phyloP scores from a whole-genome alignment of 2,329 filamentous ascomycete species.

The Aspergillus flavus region DNA sequence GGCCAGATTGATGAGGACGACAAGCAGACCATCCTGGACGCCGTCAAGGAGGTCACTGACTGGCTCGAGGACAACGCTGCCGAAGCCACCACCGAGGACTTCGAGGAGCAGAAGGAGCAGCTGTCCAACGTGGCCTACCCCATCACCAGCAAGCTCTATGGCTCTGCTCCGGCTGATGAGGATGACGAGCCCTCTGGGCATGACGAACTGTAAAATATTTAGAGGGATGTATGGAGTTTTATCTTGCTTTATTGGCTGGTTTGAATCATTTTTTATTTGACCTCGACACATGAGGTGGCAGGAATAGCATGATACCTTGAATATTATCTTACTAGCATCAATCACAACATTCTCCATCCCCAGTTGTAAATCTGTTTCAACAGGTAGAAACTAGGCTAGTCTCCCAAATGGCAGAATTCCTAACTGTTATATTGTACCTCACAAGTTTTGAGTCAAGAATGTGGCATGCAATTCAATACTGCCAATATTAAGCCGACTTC shows the following conservation, averaged over 20 bases:
- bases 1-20: slow-evolving; percentile 98
- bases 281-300: slow-evolving; percentile 13
- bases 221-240: slow-evolving; percentile 42
- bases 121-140: slow-evolving; percentile 94
- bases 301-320: slow-evolving; percentile 23
- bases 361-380: not conserved
- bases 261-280: slow-evolving; percentile 11
- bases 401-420: no score
- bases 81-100: slow-evolving; percentile 86
- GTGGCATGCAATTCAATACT: no score
- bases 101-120: slow-evolving; percentile 99
- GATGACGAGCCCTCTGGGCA: slow-evolving; percentile 72
- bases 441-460: no score
- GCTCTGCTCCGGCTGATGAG: slow-evolving; percentile 64
- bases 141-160: slow-evolving; percentile 98
- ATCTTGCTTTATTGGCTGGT: slow-evolving; percentile 22
- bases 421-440: no score
- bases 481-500: not conserved
- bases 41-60: slow-evolving; percentile 93
- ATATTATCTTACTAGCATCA: slow-evolving; percentile 6
- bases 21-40: slow-evolving; percentile 94
- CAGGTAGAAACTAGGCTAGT: no score
- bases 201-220: slow-evolving; percentile 73
- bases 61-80: slow-evolving; percentile 96
- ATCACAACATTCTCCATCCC: not conserved